A percentile compares a stretch with the other conserved stretches of the same genome.
Conservation (phyloP, 306 rosid genomes). For the Alnus rubra region DNA sequence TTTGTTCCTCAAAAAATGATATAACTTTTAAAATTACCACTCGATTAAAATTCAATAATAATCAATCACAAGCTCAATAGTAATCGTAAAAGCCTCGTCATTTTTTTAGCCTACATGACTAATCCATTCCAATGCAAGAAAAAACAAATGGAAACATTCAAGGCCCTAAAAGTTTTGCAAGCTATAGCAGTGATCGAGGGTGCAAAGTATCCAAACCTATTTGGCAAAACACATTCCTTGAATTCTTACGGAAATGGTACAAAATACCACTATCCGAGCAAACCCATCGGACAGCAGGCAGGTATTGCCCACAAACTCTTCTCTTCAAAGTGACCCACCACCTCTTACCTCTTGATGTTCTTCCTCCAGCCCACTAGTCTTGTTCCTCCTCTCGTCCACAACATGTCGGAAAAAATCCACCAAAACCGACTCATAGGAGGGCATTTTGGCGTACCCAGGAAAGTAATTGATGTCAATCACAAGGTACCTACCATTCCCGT, state of each 20-base stretch:
- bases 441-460: slow-evolving; percentile 69
- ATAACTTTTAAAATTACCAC: too few relatives aligned
- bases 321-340: slow-evolving; percentile 1
- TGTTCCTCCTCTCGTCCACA: slow-evolving; percentile 11
- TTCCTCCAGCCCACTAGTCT: background rate
- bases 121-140: background rate
- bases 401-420: slow-evolving; percentile 48
- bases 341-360: background rate
- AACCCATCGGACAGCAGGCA: background rate
- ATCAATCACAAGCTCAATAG: too few relatives aligned
- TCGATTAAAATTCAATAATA: too few relatives aligned
- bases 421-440: slow-evolving; percentile 44
- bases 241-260: background rate
- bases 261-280: background rate
- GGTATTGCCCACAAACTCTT: background rate
- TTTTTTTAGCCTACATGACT: background rate
- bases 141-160: background rate
- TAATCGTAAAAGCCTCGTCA: too few relatives aligned
- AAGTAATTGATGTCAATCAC: slow-evolving; percentile 78
- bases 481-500: slow-evolving; percentile 31
- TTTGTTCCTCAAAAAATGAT: too few relatives aligned
- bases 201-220: background rate
- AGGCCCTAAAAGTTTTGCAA: background rate
- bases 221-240: background rate
- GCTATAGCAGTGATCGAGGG: background rate